phyloP scores from a whole-genome alignment of 192 early-diverging fungal species.

The Chytriomyces sp. region DNA sequence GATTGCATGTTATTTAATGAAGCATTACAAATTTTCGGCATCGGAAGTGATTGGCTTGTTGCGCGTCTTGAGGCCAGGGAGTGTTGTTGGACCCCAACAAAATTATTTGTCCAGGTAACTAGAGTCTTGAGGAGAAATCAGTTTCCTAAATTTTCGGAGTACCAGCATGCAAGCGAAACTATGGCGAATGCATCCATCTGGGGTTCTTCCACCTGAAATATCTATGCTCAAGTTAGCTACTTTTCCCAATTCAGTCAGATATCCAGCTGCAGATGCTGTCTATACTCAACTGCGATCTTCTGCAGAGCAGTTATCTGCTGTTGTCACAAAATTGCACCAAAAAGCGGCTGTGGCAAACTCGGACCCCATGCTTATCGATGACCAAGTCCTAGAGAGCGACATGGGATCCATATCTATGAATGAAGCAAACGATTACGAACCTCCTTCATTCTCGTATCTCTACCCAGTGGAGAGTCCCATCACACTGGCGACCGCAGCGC shows the following conservation, averaged over 20 bases:
- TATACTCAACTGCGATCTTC: not conserved
- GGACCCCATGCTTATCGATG: constrained; percentile 20
- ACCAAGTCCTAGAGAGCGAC: constrained; percentile 1
- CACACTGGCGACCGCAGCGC: constrained; percentile 8
- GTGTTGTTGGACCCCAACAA: constrained; percentile 76
- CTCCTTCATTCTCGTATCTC: too few species aligned
- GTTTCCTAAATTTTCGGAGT: not conserved
- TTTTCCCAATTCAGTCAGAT: constrained; percentile 30
- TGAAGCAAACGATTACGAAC: not conserved
- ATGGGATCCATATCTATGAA: constrained; percentile 3
- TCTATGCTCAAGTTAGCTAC: constrained; percentile 46
- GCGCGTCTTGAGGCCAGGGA: constrained; percentile 67
- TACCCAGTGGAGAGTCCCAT: not conserved
- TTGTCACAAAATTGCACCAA: not conserved
- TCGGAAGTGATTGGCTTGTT: constrained; percentile 66
- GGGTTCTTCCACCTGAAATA: constrained; percentile 39
- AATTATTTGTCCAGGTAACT: constrained; percentile 65
- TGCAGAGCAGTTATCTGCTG: not conserved
- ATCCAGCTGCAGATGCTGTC: constrained; percentile 3
- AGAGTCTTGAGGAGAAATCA: too few species aligned
- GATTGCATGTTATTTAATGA: constrained; percentile 67
- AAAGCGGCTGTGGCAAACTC: not conserved
- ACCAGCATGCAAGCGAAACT: constrained; percentile 53
- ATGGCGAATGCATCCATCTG: constrained; percentile 51
- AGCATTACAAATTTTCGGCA: constrained; percentile 69